Evolutionary conservation across 192 early-diverging fungal species (phyloP).

Genomic region (Coemansia sp.): DNA sequence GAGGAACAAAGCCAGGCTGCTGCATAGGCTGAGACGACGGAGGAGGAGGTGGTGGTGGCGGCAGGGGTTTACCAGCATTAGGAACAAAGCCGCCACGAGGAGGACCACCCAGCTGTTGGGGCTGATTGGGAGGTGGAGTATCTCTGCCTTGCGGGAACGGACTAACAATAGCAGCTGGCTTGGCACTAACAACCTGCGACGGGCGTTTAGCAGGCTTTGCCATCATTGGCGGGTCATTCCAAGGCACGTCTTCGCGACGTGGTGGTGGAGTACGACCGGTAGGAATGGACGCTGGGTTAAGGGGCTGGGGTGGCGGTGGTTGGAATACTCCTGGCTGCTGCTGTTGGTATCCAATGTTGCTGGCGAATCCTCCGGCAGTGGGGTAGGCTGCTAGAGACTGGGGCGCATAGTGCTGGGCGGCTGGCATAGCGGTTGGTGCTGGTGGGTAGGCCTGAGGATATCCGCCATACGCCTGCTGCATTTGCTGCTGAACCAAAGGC

Average conservation of each 20-base stretch:
- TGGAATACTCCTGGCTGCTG: constrained; percentile 22
- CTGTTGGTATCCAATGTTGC: constrained; percentile 18
- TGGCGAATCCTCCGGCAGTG: constrained; percentile 16
- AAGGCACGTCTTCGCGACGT: constrained; percentile 30
- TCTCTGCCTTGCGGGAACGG: constrained; percentile 47
- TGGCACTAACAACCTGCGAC: constrained; percentile 10
- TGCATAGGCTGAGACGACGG: constrained; percentile 21
- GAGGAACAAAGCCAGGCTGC: constrained; percentile 25
- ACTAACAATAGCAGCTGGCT: constrained; percentile 38
- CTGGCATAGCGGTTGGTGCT: constrained; percentile 29
- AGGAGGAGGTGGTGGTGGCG: constrained; percentile 8
- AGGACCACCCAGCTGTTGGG: neutral
- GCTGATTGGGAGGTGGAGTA: constrained; percentile 34
- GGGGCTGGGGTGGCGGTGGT: constrained; percentile 49
- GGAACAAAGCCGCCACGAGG: constrained; percentile 18
- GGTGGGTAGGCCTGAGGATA: neutral
- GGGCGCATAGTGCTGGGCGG: constrained; percentile 30
- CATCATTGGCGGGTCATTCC: constrained; percentile 47
- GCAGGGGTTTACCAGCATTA: constrained; percentile 17
- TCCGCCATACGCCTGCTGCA: constrained; percentile 15
- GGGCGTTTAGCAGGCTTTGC: constrained; percentile 35
- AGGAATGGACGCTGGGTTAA: constrained; percentile 45
- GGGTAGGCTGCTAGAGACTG: constrained; percentile 1
- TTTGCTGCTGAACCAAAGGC: constrained; percentile 13
- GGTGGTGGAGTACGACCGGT: constrained; percentile 44